These are phyloP conservation scores for Hypoxylon sp. DNA, from an alignment of 2,329 filamentous ascomycete species.

Conservation along the genomic window DNA sequence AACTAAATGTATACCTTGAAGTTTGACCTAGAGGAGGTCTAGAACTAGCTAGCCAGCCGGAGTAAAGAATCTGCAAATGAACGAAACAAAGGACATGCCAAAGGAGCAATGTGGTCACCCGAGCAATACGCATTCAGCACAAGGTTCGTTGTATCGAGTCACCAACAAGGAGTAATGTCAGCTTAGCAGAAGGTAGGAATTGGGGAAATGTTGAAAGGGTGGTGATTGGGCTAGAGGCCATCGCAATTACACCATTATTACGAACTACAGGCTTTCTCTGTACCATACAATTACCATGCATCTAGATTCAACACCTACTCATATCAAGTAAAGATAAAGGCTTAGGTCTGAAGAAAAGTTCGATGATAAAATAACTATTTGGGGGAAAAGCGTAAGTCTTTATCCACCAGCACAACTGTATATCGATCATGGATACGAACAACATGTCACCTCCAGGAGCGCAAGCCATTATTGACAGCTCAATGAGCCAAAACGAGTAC, in stretches of 20 bases:
- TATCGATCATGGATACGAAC: neutral
- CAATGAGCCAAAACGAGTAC: too few relatives aligned
- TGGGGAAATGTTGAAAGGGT: neutral
- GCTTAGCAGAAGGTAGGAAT: neutral
- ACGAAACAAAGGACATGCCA: neutral
- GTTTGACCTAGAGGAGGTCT: neutral
- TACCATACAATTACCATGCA: neutral
- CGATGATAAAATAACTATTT: neutral
- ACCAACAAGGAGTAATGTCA: neutral
- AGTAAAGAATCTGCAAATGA: neutral
- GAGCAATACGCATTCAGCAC: neutral
- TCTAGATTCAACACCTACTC: neutral
- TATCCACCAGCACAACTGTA: too few relatives aligned
- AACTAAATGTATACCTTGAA: neutral
- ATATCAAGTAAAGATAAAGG: neutral
- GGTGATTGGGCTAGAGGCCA: neutral
- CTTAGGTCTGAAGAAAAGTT: neutral
- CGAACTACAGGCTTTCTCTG: neutral
- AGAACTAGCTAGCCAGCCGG: neutral
- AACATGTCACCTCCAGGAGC: neutral
- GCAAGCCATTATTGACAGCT: neutral
- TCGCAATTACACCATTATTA: neutral
- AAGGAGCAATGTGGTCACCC: neutral
- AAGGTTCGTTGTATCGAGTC: neutral
- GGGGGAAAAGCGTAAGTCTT: neutral